phyloP scores from a whole-genome alignment of 2,329 filamentous ascomycete species.

The Pseudogymnoascus sp. region DNA sequence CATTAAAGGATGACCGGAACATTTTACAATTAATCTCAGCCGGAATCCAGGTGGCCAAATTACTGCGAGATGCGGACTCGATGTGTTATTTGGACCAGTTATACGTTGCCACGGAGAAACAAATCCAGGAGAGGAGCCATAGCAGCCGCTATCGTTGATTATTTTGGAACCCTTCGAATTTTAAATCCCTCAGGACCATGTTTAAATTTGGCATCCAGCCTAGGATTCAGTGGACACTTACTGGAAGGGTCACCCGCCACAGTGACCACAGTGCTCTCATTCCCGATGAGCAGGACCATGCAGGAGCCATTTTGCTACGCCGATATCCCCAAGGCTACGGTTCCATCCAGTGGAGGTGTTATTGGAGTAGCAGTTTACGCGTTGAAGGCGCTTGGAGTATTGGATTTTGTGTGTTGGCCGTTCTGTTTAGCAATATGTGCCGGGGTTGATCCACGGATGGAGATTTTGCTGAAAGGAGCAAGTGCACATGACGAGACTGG shows the following conservation, averaged over 20 bases:
- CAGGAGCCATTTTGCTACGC: neutral
- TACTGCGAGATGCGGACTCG: constrained; percentile 73
- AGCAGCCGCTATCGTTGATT: constrained; percentile 24
- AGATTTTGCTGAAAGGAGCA: constrained; percentile 3
- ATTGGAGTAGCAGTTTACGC: neutral
- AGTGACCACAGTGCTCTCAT: neutral
- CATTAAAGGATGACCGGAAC: constrained; percentile 81
- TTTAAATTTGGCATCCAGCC: neutral
- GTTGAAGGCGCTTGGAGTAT: constrained; percentile 2
- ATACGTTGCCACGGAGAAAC: constrained; percentile 73
- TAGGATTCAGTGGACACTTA: neutral
- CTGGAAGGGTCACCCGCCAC: neutral
- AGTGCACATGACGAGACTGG: neutral
- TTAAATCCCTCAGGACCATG: neutral
- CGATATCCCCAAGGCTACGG: neutral
- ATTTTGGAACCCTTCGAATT: constrained; percentile 12
- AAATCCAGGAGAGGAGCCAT: constrained; percentile 61
- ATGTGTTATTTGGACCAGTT: constrained; percentile 77
- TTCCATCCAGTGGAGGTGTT: neutral
- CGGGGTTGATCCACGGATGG: neutral
- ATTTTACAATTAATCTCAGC: constrained; percentile 82
- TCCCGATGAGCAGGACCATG: neutral
- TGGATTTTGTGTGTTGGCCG: neutral
- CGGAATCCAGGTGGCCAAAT: constrained; percentile 80
- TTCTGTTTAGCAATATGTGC: constrained; percentile 1